Percentiles rank a stretch among this genome's conserved stretches.
Evolutionary conservation across 306 rosid species (phyloP).

Genomic region (Leucaena leucocephala): DNA sequence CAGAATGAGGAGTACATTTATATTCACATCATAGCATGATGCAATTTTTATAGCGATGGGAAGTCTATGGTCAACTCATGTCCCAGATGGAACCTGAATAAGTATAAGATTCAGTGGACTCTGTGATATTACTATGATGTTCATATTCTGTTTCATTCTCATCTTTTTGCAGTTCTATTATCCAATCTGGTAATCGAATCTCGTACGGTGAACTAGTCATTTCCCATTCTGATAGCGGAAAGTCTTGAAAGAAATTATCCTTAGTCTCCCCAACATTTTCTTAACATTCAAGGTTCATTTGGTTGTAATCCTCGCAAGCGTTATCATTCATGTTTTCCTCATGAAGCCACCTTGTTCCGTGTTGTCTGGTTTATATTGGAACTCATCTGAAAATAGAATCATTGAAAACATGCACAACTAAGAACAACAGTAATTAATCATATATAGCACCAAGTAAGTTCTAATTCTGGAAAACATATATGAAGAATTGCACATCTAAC

Average conservation of each 20-base stretch:
- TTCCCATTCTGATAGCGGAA: conserved; percentile 37
- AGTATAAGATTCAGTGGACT: conserved; percentile 38
- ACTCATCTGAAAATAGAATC: conserved; percentile 33
- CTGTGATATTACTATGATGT: conserved; percentile 38
- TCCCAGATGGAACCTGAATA: conserved; percentile 61
- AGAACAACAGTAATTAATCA: not conserved
- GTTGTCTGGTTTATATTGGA: conserved; percentile 22
- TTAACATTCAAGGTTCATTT: conserved; percentile 15
- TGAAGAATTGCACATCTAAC: conserved; percentile 18
- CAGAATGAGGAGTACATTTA: conserved; percentile 4
- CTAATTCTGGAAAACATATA: not conserved
- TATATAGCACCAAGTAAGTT: not conserved
- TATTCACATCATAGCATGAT: not conserved
- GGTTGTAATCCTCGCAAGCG: conserved; percentile 25
- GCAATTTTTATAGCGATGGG: not conserved
- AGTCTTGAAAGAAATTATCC: conserved; percentile 38
- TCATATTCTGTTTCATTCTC: conserved; percentile 39
- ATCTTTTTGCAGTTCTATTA: conserved; percentile 47
- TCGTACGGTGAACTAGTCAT: conserved; percentile 58
- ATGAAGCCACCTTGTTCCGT: conserved; percentile 21
- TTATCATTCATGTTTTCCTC: conserved; percentile 27
- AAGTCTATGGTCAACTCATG: conserved; percentile 38
- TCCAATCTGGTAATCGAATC: conserved; percentile 57
- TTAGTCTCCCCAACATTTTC: conserved; percentile 31
- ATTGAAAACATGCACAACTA: conserved; percentile 10